phyloP scores from a whole-genome alignment of 306 rosid genomes.

The Datisca glomerata region DNA sequence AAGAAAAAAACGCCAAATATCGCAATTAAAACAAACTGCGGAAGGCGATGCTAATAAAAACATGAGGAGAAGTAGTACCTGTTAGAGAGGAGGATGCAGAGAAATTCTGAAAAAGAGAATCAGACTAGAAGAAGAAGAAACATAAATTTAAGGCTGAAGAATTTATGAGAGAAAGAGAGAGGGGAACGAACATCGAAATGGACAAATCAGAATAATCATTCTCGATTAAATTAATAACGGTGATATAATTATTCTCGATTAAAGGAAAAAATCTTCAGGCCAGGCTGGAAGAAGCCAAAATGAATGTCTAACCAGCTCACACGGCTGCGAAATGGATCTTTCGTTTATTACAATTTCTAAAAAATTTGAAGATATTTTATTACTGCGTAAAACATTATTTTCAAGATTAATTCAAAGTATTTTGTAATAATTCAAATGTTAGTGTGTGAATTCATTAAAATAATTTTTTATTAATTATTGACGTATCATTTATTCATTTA shows the following conservation, averaged over 20 bases:
- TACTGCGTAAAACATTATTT: no score
- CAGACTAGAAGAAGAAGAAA: conserved; percentile 3
- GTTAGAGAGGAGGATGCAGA: conserved; percentile 1
- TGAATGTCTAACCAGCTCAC: not conserved
- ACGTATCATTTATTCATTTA: no score
- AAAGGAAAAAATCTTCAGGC: not conserved
- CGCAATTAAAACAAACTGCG: no score
- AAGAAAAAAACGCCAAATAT: no score
- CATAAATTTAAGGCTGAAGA: conserved; percentile 32
- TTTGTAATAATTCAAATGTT: no score
- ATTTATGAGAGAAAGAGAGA: conserved; percentile 8
- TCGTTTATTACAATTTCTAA: no score
- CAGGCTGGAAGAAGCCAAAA: not conserved
- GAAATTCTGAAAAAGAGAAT: not conserved
- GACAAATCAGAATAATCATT: conserved; percentile 17
- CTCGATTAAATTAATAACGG: not conserved
- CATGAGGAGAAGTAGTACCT: not conserved
- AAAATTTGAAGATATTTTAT: no score
- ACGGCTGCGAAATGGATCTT: no score
- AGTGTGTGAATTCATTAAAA: no score
- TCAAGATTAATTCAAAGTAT: no score
- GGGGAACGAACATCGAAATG: conserved; percentile 37
- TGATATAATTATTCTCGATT: no score
- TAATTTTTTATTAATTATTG: no score
- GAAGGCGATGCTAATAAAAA: not conserved